These are phyloP conservation scores for Malus sylvestris DNA, from an alignment of 306 rosid species.

Conservation along the genomic window DNA sequence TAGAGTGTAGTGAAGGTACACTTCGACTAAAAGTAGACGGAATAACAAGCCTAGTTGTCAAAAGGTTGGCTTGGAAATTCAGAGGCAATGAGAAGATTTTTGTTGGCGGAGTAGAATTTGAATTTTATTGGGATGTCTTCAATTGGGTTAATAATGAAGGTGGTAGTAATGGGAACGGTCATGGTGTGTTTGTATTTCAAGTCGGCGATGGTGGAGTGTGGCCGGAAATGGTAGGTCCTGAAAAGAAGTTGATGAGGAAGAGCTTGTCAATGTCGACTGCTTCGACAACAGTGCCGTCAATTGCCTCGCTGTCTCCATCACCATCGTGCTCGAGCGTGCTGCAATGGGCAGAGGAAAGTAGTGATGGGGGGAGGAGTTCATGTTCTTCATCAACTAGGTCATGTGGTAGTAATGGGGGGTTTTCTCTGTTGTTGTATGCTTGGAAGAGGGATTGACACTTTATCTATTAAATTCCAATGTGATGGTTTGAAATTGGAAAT, in stretches of 20 bases:
- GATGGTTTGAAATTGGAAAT: not conserved
- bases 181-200: conserved; percentile 70
- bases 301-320: conserved; percentile 17
- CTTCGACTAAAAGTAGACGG: conserved; percentile 61
- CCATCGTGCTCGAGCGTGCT: conserved; percentile 48
- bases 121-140: conserved; percentile 78
- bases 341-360: conserved; percentile 88
- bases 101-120: conserved; percentile 54
- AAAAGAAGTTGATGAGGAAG: conserved; percentile 62
- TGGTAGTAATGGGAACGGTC: conserved; percentile 28
- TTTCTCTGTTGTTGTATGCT: conserved; percentile 69
- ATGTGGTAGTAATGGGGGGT: conserved; percentile 54
- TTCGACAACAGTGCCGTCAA: conserved; percentile 12
- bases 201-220: conserved; percentile 66
- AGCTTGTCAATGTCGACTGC: conserved; percentile 31
- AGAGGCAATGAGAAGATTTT: conserved; percentile 76
- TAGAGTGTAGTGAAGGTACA: conserved; percentile 52
- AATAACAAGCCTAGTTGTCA: conserved; percentile 37
- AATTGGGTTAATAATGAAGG: conserved; percentile 47
- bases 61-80: conserved; percentile 77
- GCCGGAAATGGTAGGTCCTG: conserved; percentile 76
- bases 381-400: conserved; percentile 65
- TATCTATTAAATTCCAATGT: not conserved
- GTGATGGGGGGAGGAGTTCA: conserved; percentile 76
- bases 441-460: conserved; percentile 50